Evolutionary conservation across 805 yeast genomes (phyloP).

Genomic region (Cyberlindnera bimundalis): DNA sequence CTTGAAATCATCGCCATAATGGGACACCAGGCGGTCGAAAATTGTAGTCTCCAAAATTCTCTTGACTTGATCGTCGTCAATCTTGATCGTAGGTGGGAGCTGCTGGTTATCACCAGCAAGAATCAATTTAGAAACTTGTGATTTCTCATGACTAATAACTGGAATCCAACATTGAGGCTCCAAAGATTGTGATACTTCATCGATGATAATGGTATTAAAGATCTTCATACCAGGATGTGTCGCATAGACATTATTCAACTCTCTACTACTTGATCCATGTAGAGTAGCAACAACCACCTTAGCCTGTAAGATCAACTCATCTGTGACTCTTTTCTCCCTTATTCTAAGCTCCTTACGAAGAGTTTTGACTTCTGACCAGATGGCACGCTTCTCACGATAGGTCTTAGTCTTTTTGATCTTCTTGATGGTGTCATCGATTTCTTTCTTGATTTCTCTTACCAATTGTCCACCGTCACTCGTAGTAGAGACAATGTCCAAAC

Average conservation of each 20-base stretch:
- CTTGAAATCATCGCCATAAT: constrained; percentile 44
- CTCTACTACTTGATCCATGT: constrained; percentile 82
- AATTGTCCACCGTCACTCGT: constrained; percentile 56
- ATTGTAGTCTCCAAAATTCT: constrained; percentile 58
- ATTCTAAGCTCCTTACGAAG: constrained; percentile 65
- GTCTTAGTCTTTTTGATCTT: constrained; percentile 58
- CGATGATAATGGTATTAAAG: constrained; percentile 83
- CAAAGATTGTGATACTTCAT: constrained; percentile 90
- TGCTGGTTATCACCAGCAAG: constrained; percentile 94
- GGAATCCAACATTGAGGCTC: constrained; percentile 99
- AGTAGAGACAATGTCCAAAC: constrained; percentile 69
- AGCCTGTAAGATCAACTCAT: constrained; percentile 54
- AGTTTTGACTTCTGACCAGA: constrained; percentile 66
- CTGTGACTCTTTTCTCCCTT: constrained; percentile 62
- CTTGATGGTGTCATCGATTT: constrained; percentile 59
- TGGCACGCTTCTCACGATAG: constrained; percentile 59
- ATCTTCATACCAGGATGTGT: constrained; percentile 31
- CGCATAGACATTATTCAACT: constrained; percentile 51
- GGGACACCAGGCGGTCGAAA: constrained; percentile 70
- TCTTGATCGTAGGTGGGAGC: constrained; percentile 84
- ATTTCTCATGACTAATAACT: constrained; percentile 52
- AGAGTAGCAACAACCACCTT: constrained; percentile 78
- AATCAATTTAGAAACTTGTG: constrained; percentile 48
- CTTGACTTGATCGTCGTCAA: constrained; percentile 41
- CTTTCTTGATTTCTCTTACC: constrained; percentile 62